These are phyloP conservation scores for Endoconidiophora polonica DNA, from an alignment of 2,329 filamentous ascomycete species.

Conservation along the genomic window DNA sequence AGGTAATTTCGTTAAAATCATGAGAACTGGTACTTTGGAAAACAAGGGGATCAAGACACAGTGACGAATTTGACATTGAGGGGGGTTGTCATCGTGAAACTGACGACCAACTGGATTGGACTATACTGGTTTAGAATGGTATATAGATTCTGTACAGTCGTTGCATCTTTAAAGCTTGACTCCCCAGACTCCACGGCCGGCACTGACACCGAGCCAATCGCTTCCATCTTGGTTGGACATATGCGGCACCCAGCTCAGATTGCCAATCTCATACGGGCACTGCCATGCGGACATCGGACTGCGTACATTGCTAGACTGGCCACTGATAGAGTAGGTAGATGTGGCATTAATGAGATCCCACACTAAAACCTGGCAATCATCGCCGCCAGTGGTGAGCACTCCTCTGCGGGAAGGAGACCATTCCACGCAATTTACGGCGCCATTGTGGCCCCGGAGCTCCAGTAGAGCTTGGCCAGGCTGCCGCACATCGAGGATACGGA, in stretches of 20 bases:
- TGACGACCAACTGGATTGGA: too few species aligned
- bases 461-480: slow-evolving; percentile 91
- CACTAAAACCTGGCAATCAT: slow-evolving; percentile 79
- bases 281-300: slow-evolving; percentile 64
- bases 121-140: too few species aligned
- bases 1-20: too few species aligned
- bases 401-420: slow-evolving; percentile 83
- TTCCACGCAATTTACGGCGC: slow-evolving; percentile 80
- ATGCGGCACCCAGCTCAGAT: slow-evolving; percentile 70
- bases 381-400: slow-evolving; percentile 75
- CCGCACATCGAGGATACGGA: slow-evolving; percentile 88
- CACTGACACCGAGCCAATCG: slow-evolving; percentile 72
- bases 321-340: slow-evolving; percentile 32
- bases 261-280: slow-evolving; percentile 75
- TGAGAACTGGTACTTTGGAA: too few species aligned
- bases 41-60: too few species aligned
- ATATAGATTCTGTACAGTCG: too few species aligned
- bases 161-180: slow-evolving; percentile 26
- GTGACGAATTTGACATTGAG: too few species aligned
- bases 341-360: slow-evolving; percentile 75
- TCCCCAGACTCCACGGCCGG: slow-evolving; percentile 68
- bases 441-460: slow-evolving; percentile 77
- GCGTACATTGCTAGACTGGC: slow-evolving; percentile 38
- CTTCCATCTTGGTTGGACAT: slow-evolving; percentile 50
- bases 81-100: too few species aligned